Evolutionary conservation across 2,329 filamentous ascomycete genomes (phyloP), one percentile per base, ranked within the genome.

Genomic region (Cladorrhinum sp.): DNA sequence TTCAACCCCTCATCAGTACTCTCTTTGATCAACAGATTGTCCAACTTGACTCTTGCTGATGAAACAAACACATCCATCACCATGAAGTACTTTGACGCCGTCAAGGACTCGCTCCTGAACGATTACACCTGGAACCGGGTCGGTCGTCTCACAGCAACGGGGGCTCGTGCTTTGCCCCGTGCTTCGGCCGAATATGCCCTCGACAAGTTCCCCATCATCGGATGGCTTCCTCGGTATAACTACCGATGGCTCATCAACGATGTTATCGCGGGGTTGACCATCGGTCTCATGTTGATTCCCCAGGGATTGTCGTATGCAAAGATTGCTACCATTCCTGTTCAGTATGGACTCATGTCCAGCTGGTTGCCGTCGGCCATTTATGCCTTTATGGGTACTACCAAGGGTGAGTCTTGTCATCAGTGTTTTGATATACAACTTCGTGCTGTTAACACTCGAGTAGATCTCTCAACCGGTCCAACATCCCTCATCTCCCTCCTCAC

Each of bases 401-500:
- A 86, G 71, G 84, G 84, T 82, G 62, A 66, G 69, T 41, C 9
- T 23, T 16, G 9, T 20, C 1, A 18, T 45, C 18, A 36, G 16
- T 53, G 1, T 24, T 10, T 22, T 48, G 41, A n/a, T 48, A 20
- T 9, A n/a, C 41, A 50, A 13, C 32, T n/a, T 4, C 53, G 25
- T 16, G 24, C 23, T 27, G 23, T 20, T 20, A 27, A 63, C 64
- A n/a, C 16, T 5, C 4, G 3, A 18, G 2, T 48, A 85, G 84
- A 86, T 70, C 71, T 88, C 3, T 87, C 84, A 0, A 83, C 81
- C 0, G 85, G 86, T 3, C 86, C 85, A 12, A 89, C 86, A 0
- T 87, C 85, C 0, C 81, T 88, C 24, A 81, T 88, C 60, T 85
- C 85, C 7, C 79, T 89, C 1, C 75, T 88, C 24, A 88, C 85